A percentile compares a stretch with the other conserved stretches of the same genome.
Conservation (phyloP, 2,329 filamentous ascomycete species). For the Xylaria polymorpha region DNA sequence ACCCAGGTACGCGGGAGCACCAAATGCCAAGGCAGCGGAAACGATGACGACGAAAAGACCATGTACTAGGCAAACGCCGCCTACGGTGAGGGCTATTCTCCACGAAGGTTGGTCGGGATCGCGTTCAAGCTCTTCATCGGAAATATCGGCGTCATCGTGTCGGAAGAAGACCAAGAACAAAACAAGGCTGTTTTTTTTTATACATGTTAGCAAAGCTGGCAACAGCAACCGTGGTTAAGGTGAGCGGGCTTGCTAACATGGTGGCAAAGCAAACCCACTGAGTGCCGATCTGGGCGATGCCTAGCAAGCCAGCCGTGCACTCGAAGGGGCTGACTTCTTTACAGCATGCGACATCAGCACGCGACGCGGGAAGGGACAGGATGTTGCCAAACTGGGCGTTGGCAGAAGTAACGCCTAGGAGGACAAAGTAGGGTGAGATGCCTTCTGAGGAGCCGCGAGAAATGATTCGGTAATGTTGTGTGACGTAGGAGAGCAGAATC, state of each 20-base stretch:
- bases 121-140: slow-evolving; percentile 58
- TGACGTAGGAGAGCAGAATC: slow-evolving; percentile 91
- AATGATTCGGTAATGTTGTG: slow-evolving; percentile 94
- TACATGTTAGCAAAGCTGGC: slow-evolving; percentile 40
- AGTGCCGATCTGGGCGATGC: slow-evolving; percentile 88
- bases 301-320: slow-evolving; percentile 85
- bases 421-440: slow-evolving; percentile 93
- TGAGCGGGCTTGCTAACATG: slow-evolving; percentile 72
- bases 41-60: slow-evolving; percentile 77
- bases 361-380: slow-evolving; percentile 83
- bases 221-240: slow-evolving; percentile 6
- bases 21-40: slow-evolving; percentile 73
- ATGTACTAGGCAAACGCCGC: slow-evolving; percentile 77
- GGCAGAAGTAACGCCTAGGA: slow-evolving; percentile 91
- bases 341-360: slow-evolving; percentile 87
- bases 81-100: slow-evolving; percentile 82
- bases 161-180: slow-evolving; percentile 97
- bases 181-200: slow-evolving; percentile 71
- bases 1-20: slow-evolving; percentile 72
- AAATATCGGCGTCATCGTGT: slow-evolving; percentile 64
- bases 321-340: slow-evolving; percentile 82
- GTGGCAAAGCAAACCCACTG: slow-evolving; percentile 93
- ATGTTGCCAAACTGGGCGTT: slow-evolving; percentile 94
- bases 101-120: slow-evolving; percentile 70
- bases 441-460: slow-evolving; percentile 87